Evolutionary conservation across 768 basidiomycete genomes (phyloP).

Genomic region (Tricholomella constricta): DNA sequence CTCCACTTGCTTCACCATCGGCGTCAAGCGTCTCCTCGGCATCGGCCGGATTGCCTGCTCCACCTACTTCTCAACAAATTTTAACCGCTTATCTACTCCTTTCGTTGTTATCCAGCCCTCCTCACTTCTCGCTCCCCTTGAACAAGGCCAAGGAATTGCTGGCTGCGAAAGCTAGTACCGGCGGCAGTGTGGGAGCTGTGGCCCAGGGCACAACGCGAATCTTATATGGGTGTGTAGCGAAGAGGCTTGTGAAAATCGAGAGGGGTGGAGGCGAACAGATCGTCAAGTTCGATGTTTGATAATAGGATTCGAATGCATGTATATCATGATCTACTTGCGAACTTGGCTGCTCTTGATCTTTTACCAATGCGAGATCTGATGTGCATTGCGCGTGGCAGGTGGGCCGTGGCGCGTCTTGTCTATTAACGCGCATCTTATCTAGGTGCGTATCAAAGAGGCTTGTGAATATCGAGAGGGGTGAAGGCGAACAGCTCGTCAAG

Average conservation of each 20-base stretch:
- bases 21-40: slow-evolving; percentile 53
- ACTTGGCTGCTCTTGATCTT: neutral
- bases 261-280: slow-evolving; percentile 73
- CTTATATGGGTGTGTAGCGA: slow-evolving; percentile 80
- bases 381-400: too few species aligned
- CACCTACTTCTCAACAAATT: slow-evolving; percentile 67
- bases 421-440: slow-evolving; percentile 68
- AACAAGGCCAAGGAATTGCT: slow-evolving; percentile 64
- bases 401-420: too few species aligned
- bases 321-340: neutral
- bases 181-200: slow-evolving; percentile 29
- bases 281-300: slow-evolving; percentile 68
- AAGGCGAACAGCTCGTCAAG: slow-evolving; percentile 72
- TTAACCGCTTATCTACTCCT: slow-evolving; percentile 69
- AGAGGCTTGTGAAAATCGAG: slow-evolving; percentile 76
- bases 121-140: slow-evolving; percentile 58
- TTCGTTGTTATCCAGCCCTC: slow-evolving; percentile 53
- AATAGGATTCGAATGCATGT: neutral
- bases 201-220: slow-evolving; percentile 59
- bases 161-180: slow-evolving; percentile 40
- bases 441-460: slow-evolving; percentile 81
- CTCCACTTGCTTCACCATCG: slow-evolving; percentile 57
- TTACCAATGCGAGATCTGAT: neutral
- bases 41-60: slow-evolving; percentile 27
- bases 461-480: slow-evolving; percentile 73